A percentile compares a stretch with the other conserved stretches of the same genome.
These are phyloP conservation scores for Pyronema omphalodes DNA, from an alignment of 495 filamentous ascomycete species.

Conservation along the genomic window DNA sequence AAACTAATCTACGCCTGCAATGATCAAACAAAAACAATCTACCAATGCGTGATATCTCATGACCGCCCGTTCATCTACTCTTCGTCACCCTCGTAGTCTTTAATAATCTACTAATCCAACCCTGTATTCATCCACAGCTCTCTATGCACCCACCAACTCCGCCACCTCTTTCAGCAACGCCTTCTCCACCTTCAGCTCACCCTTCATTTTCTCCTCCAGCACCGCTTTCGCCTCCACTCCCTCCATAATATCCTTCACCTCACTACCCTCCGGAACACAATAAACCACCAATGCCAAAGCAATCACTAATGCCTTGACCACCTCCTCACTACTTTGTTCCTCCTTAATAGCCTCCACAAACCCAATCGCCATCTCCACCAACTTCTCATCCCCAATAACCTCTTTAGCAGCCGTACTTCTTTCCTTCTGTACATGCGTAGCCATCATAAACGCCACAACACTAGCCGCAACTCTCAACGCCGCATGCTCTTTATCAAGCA, in stretches of 20 bases:
- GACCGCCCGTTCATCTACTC: no score
- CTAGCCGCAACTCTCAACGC: constrained; percentile 55
- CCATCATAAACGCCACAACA: constrained; percentile 67
- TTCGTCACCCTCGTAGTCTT: no score
- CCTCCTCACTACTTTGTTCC: constrained; percentile 50
- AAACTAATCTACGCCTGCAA: no score
- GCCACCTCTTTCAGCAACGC: constrained; percentile 1
- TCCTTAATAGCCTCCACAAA: constrained; percentile 54
- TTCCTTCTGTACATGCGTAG: constrained; percentile 45
- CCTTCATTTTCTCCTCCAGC: background rate
- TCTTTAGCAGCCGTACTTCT: constrained; percentile 41
- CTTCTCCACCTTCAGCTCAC: background rate
- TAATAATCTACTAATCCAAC: no score
- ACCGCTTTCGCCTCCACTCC: background rate
- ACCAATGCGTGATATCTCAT: no score
- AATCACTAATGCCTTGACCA: constrained; percentile 49
- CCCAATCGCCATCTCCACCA: constrained; percentile 61
- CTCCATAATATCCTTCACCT: background rate
- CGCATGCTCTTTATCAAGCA: constrained; percentile 36
- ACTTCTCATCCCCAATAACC: constrained; percentile 43
- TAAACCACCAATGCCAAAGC: constrained; percentile 60
- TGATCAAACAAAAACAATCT: no score
- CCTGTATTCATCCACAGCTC: no score
- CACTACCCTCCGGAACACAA: constrained; percentile 13
- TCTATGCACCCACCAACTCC: constrained; percentile 1